Evolutionary conservation across 208 protist genomes (phyloP), one percentile per base, ranked within the genome.

Genomic region (Leishmania major): DNA sequence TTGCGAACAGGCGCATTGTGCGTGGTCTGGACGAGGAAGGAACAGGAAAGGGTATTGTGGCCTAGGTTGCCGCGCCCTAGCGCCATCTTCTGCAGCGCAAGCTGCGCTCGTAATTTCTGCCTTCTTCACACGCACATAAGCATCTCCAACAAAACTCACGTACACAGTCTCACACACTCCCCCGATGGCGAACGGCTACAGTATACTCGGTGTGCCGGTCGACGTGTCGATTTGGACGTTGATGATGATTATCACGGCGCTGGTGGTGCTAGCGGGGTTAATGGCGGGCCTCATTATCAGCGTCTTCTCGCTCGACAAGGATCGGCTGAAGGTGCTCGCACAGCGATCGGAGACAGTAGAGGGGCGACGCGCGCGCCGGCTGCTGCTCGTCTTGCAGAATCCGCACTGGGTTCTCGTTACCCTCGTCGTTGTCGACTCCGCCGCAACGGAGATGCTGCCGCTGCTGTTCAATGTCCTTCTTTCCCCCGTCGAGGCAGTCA

Each of bases 331-430:
- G 45, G 87, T 72, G 1, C 80, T 93, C 13, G 80, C 85, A 40
- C 78, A 60, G 25, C 72, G 81, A n/a, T n/a, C 79, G 25, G 87
- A 87, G 55, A 88, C 84, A 13, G 31, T 87, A n/a, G 90, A 93
- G 71, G 88, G 84, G 28, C 45, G 62, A 31, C 78, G 70, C 69
- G 90, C 92, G 22, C 84, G 85, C 31, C 79, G 81, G 66, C 75
- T 95, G 40, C 84, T 95, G 70, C 83, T 83, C 70, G 79, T 95
- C 69, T 73, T 93, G 37, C 81, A 88, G 13, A 82, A 93, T 64
- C 90, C 90, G 37, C 85, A 95, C 75, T 95, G 92, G 90, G 53
- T 95, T 55, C 88, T 95, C 47, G 90, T 95, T 35, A 94, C 92
- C 17, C 87, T 95, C 28, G 82, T 95, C 19, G 69, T 93, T 62